Conservation (phyloP, 352 stramenopile genomes). For the Phytophthora idaei region DNA sequence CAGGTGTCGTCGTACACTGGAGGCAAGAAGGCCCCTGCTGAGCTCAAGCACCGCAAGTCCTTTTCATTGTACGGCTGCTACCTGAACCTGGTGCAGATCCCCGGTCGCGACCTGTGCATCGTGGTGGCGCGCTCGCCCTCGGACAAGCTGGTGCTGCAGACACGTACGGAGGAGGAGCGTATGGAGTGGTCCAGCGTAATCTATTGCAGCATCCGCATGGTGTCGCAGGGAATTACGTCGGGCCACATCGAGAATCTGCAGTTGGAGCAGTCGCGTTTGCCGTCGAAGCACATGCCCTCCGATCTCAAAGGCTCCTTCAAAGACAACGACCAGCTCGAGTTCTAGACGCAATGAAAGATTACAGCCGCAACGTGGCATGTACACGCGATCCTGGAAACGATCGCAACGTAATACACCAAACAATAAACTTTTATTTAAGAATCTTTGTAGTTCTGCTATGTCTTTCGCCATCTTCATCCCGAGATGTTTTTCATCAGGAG, state of each 20-base stretch:
- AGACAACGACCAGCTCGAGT: conserved; percentile 32
- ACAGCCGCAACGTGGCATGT: conserved; percentile 1
- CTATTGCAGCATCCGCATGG: conserved; percentile 89
- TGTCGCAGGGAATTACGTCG: conserved; percentile 84
- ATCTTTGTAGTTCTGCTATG: neutral
- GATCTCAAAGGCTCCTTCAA: conserved; percentile 44
- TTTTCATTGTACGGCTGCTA: conserved; percentile 88
- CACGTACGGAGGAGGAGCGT: conserved; percentile 69
- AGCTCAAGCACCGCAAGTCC: conserved; percentile 84
- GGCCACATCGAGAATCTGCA: conserved; percentile 81
- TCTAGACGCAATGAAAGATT: conserved; percentile 18
- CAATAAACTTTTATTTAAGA: conserved; percentile 7
- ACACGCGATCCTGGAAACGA: neutral
- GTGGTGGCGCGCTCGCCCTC: conserved; percentile 83
- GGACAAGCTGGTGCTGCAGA: conserved; percentile 86
- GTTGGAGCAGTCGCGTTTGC: conserved; percentile 53
- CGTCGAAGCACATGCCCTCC: conserved; percentile 19
- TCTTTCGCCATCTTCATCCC: conserved; percentile 17
- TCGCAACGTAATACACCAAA: conserved; percentile 1
- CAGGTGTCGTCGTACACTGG: conserved; percentile 47
- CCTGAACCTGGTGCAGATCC: conserved; percentile 79
- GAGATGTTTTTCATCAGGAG: neutral
- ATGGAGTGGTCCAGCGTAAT: conserved; percentile 88
- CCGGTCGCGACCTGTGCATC: conserved; percentile 76
- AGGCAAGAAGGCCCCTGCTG: conserved; percentile 35